Evolutionary conservation across 2,329 filamentous ascomycete genomes (phyloP).

Genomic region (Aspergillus novofumigatus): DNA sequence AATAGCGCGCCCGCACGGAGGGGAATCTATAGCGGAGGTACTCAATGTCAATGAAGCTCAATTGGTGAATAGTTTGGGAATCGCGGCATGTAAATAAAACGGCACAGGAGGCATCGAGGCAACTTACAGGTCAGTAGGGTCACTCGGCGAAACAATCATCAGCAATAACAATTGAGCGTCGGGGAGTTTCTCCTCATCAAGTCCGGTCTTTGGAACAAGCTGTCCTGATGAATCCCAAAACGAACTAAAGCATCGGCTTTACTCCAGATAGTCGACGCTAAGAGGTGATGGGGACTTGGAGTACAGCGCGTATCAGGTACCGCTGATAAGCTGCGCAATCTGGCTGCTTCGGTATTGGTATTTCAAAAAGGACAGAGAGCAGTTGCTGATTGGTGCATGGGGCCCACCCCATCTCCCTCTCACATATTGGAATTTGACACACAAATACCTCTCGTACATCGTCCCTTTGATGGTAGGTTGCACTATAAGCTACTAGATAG

Average conservation of each 20-base stretch:
- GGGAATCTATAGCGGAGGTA: conserved; percentile 4
- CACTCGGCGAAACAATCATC: neutral
- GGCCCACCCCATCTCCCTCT: neutral
- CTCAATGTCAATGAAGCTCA: conserved; percentile 1
- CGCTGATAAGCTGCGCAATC: neutral
- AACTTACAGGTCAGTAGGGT: conserved; percentile 4
- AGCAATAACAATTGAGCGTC: neutral
- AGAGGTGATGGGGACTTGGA: neutral
- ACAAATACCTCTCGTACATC: too few species aligned
- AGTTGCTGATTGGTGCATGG: neutral
- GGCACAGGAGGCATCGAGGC: neutral
- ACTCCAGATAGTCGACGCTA: neutral
- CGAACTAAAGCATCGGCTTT: neutral
- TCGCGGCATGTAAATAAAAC: neutral
- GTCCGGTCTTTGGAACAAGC: conserved; percentile 6
- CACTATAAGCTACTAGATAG: neutral
- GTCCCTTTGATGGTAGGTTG: neutral
- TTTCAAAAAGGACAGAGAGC: neutral
- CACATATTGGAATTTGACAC: neutral
- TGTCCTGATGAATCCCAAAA: conserved; percentile 13
- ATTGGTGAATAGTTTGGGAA: neutral
- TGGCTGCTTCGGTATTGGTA: neutral
- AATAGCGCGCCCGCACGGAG: conserved; percentile 12
- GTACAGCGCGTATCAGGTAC: neutral
- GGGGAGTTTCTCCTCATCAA: conserved; percentile 1